Evolutionary conservation across 176 grass and related monocot genomes (phyloP).

Genomic region (Rhynchospora breviuscula): DNA sequence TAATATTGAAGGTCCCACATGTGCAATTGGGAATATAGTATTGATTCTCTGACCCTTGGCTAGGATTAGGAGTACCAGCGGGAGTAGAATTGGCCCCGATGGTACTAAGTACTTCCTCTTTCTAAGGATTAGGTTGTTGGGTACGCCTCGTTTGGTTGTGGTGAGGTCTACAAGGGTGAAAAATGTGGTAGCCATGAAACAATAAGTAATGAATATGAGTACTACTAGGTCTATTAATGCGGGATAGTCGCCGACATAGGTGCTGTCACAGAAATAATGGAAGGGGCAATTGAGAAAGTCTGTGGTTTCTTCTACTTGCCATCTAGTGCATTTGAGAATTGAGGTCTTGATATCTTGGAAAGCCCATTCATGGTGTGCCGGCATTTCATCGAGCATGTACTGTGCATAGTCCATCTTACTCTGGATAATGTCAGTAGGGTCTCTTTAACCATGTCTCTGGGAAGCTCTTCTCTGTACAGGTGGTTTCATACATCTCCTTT

Average conservation of each 20-base stretch:
- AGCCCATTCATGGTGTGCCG: constrained; percentile 31
- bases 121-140: constrained; percentile 24
- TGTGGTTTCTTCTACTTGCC: constrained; percentile 94
- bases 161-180: constrained; percentile 65
- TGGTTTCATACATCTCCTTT: constrained; percentile 56
- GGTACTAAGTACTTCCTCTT: constrained; percentile 79
- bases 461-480: constrained; percentile 18
- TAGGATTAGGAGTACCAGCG: constrained; percentile 66
- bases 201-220: constrained; percentile 56
- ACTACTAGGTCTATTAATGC: constrained; percentile 44
- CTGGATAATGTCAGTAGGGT: background rate
- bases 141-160: background rate
- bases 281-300: constrained; percentile 86
- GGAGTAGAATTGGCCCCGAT: constrained; percentile 72
- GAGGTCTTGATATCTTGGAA: constrained; percentile 43
- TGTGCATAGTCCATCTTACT: constrained; percentile 34
- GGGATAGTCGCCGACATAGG: constrained; percentile 66
- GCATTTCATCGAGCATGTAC: constrained; percentile 30
- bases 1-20: constrained; percentile 76
- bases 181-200: constrained; percentile 52
- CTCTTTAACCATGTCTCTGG: constrained; percentile 14
- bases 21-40: constrained; percentile 64
- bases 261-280: constrained; percentile 99
- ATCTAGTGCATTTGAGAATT: constrained; percentile 92
- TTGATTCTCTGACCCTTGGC: constrained; percentile 77